These are phyloP conservation scores for Vicia villosa DNA, from an alignment of 306 rosid genomes.

Conservation along the genomic window DNA sequence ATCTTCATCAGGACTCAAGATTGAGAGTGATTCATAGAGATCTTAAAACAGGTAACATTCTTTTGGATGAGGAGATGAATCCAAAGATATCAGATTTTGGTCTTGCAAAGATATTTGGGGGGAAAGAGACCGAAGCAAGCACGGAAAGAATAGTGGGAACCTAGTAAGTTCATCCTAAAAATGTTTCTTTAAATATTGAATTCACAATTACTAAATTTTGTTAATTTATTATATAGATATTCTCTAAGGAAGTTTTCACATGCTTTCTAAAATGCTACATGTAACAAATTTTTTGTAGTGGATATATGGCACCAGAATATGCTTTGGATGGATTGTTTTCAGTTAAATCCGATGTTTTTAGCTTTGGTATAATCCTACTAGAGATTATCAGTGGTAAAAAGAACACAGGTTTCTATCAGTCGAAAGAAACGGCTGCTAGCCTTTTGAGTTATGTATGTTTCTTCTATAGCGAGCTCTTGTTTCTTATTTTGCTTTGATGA, in stretches of 20 bases:
- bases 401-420: constrained; percentile 43
- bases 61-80: constrained; percentile 3
- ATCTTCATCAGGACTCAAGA: neutral
- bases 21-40: constrained; percentile 1
- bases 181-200: neutral
- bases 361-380: constrained; percentile 10
- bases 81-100: constrained; percentile 25
- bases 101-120: constrained; percentile 16
- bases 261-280: neutral
- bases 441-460: constrained; percentile 52
- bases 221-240: constrained; percentile 3
- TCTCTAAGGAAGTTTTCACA: neutral
- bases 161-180: neutral
- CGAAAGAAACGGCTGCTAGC: constrained; percentile 34
- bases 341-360: constrained; percentile 13
- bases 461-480: neutral
- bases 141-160: constrained; percentile 17
- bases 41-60: constrained; percentile 16
- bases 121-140: constrained; percentile 8
- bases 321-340: constrained; percentile 10
- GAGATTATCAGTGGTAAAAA: constrained; percentile 50
- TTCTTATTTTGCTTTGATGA: neutral
- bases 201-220: neutral
- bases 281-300: neutral
- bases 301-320: constrained; percentile 7